phyloP scores from a whole-genome alignment of 371 early-diverging fungal species.

The Gilbertella persicaria region DNA sequence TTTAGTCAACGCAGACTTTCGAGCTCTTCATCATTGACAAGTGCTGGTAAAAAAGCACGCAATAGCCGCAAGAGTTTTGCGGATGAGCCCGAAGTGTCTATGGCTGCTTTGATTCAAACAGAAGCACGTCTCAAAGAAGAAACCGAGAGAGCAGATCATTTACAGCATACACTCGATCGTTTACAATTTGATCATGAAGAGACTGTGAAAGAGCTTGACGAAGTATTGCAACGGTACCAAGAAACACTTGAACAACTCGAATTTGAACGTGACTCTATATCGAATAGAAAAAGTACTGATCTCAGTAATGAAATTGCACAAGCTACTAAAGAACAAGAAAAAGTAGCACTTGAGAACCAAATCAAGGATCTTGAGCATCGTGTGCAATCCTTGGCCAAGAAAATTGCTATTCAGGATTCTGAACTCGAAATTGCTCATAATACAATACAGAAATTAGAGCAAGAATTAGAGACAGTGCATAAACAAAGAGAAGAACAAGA shows the following conservation, averaged over 20 bases:
- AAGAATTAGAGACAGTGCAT: conserved; percentile 4
- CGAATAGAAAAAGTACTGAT: neutral
- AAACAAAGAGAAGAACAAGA: conserved; percentile 1
- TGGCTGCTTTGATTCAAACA: conserved; percentile 23
- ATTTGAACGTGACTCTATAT: conserved; percentile 10
- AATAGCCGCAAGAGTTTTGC: conserved; percentile 31
- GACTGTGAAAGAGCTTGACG: conserved; percentile 29
- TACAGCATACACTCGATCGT: conserved; percentile 16
- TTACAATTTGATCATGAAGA: conserved; percentile 18
- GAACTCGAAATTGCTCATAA: neutral
- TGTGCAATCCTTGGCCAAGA: neutral
- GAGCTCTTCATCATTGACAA: neutral
- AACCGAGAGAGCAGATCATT: conserved; percentile 10
- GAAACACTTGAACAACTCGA: conserved; percentile 24
- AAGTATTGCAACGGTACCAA: conserved; percentile 22
- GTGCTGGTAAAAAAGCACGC: neutral
- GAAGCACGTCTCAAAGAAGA: conserved; percentile 15
- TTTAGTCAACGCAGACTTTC: neutral
- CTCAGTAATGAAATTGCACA: conserved; percentile 42
- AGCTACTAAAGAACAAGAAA: conserved; percentile 23
- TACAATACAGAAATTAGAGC: conserved; percentile 4
- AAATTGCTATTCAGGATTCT: conserved; percentile 8
- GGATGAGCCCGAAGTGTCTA: conserved; percentile 37
- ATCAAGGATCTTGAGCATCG: conserved; percentile 19
- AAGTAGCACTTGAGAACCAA: conserved; percentile 9